Evolutionary conservation across 176 grass and related monocot genomes (phyloP).

Genomic region (Melocanna baccifera): DNA sequence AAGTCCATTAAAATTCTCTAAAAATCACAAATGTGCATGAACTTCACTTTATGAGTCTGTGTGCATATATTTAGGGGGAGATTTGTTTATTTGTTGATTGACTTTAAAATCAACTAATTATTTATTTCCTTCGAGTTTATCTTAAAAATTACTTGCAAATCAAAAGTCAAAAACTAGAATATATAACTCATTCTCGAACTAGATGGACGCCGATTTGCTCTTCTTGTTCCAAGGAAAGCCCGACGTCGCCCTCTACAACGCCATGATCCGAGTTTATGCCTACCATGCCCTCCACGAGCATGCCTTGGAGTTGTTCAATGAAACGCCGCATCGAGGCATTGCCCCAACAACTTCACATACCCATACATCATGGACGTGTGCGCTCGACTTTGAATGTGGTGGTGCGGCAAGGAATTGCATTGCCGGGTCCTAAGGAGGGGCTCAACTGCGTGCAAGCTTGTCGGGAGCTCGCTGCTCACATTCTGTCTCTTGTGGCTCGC

Average conservation of each 20-base stretch:
- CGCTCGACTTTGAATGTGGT: constrained; percentile 14
- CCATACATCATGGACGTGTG: constrained; percentile 39
- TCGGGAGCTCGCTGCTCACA: constrained; percentile 39
- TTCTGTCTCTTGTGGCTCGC: constrained; percentile 25
- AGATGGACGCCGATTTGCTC: constrained; percentile 17
- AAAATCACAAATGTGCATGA: no score
- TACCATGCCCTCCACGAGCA: constrained; percentile 30
- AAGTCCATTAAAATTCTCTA: no score
- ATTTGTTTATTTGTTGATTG: no score
- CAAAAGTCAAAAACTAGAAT: no score
- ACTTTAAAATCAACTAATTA: no score
- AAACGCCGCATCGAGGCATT: constrained; percentile 38
- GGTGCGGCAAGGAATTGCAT: constrained; percentile 20
- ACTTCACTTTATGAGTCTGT: no score
- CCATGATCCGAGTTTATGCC: constrained; percentile 38
- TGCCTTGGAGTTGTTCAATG: constrained; percentile 40
- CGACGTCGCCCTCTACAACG: constrained; percentile 42
- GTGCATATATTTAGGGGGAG: no score
- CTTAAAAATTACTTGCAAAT: no score
- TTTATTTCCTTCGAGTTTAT: no score
- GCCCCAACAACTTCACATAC: constrained; percentile 46
- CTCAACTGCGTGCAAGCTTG: not conserved
- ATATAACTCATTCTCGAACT: no score
- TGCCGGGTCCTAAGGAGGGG: constrained; percentile 38
- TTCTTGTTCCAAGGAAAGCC: constrained; percentile 16